These are phyloP conservation scores for Alternaria sp. DNA, from an alignment of 2,329 filamentous ascomycete species.

Conservation along the genomic window DNA sequence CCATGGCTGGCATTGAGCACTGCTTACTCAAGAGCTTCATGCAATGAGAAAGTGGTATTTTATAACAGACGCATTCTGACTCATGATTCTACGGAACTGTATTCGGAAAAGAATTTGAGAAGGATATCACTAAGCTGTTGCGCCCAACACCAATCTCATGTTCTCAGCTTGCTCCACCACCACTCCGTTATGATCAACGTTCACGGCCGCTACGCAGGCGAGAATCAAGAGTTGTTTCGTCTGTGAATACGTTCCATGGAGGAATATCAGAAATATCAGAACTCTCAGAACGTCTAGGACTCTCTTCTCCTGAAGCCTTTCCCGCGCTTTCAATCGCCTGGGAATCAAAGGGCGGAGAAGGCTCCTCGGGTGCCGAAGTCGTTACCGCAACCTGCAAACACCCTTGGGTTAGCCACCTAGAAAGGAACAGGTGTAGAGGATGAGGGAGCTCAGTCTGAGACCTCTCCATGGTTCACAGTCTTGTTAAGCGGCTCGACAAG, in stretches of 20 bases:
- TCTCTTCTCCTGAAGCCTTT: neutral
- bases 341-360: neutral
- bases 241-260: neutral
- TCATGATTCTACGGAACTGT: neutral
- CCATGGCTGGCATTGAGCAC: neutral
- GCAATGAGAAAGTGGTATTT: neutral
- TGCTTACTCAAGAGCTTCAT: neutral
- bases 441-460: constrained; percentile 41
- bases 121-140: constrained; percentile 8
- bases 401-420: neutral
- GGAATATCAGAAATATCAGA: neutral
- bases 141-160: neutral
- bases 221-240: neutral
- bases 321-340: neutral
- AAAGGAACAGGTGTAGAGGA: neutral
- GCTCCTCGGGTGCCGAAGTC: neutral
- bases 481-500: constrained; percentile 46
- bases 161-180: neutral
- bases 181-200: neutral
- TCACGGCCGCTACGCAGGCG: neutral
- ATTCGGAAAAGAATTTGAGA: neutral
- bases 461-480: constrained; percentile 47
- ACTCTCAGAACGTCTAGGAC: neutral
- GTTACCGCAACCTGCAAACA: neutral
- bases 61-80: neutral